phyloP scores from a whole-genome alignment of 2,329 filamentous ascomycete genomes.

The Fusarium redolens region DNA sequence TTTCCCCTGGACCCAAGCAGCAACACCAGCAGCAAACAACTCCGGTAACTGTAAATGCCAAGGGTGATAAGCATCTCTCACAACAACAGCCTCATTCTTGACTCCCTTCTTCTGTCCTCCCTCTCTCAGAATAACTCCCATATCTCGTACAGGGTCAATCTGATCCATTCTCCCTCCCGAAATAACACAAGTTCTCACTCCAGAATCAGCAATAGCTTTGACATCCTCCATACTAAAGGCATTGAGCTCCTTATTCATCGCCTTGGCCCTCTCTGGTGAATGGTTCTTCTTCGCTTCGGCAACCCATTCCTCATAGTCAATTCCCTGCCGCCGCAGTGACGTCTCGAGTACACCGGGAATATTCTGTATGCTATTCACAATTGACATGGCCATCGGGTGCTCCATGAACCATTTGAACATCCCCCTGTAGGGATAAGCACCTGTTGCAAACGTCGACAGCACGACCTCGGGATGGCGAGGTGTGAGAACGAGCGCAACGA shows the following conservation, averaged over 20 bases:
- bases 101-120: neutral
- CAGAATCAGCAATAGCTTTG: slow-evolving; percentile 4
- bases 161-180: slow-evolving; percentile 31
- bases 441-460: slow-evolving; percentile 13
- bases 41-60: slow-evolving; percentile 32
- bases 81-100: slow-evolving; percentile 17
- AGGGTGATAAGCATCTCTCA: slow-evolving; percentile 22
- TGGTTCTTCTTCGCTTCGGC: slow-evolving; percentile 8
- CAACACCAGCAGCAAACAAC: slow-evolving; percentile 22
- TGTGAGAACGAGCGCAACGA: slow-evolving; percentile 11
- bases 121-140: slow-evolving; percentile 1
- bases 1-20: slow-evolving; percentile 1
- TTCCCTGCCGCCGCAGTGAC: slow-evolving; percentile 9
- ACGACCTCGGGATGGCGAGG: neutral
- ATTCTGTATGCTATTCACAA: neutral
- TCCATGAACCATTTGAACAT: slow-evolving; percentile 23
- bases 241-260: neutral
- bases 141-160: slow-evolving; percentile 3
- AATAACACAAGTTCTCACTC: slow-evolving; percentile 21
- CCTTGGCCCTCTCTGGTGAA: slow-evolving; percentile 2
- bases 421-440: slow-evolving; percentile 13
- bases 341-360: slow-evolving; percentile 6
- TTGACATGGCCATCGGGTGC: slow-evolving; percentile 3
- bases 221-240: slow-evolving; percentile 6
- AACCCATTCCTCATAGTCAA: slow-evolving; percentile 25